Evolutionary conservation across 2,329 filamentous ascomycete species (phyloP).

Genomic region (Decorospora gaudefroyi): DNA sequence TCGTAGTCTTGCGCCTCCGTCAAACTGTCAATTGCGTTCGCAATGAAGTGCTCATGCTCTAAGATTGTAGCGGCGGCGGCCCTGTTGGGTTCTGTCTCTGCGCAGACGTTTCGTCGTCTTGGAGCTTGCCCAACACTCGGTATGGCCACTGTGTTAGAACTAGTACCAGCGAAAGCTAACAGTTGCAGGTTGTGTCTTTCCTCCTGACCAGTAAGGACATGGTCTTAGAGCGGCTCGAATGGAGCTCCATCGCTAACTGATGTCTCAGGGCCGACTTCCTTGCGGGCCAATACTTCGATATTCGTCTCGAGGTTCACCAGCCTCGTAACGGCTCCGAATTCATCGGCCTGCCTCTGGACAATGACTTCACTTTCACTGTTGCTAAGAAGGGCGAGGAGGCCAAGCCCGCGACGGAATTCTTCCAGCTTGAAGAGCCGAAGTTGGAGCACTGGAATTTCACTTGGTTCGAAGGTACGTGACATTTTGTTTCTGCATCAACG

Average conservation of each 20-base stretch:
- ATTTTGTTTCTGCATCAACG: too few species aligned
- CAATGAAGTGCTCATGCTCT: conserved; percentile 40
- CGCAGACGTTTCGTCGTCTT: conserved; percentile 61
- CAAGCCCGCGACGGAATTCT: conserved; percentile 66
- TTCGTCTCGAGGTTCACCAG: conserved; percentile 80
- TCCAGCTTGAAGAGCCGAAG: conserved; percentile 69
- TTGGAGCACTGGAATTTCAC: conserved; percentile 81
- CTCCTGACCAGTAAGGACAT: conserved; percentile 59
- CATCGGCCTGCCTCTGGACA: conserved; percentile 70
- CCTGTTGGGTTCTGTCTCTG: conserved; percentile 42
- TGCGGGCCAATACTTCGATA: conserved; percentile 81
- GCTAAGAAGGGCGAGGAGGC: conserved; percentile 63
- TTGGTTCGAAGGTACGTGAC: conserved; percentile 71
- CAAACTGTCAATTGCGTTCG: conserved; percentile 24
- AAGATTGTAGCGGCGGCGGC: conserved; percentile 35
- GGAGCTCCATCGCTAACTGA: conserved; percentile 13
- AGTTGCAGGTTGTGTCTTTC: conserved; percentile 55
- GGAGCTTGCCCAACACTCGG: conserved; percentile 61
- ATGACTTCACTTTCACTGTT: conserved; percentile 76
- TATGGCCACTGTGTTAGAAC: conserved; percentile 21
- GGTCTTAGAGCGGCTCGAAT: conserved; percentile 1
- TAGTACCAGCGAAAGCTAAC: conserved; percentile 22
- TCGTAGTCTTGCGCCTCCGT: conserved; percentile 20
- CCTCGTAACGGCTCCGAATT: conserved; percentile 81
- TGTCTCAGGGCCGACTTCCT: conserved; percentile 71